phyloP scores from a whole-genome alignment of 2,329 filamentous ascomycete genomes.

The Capronia americana region DNA sequence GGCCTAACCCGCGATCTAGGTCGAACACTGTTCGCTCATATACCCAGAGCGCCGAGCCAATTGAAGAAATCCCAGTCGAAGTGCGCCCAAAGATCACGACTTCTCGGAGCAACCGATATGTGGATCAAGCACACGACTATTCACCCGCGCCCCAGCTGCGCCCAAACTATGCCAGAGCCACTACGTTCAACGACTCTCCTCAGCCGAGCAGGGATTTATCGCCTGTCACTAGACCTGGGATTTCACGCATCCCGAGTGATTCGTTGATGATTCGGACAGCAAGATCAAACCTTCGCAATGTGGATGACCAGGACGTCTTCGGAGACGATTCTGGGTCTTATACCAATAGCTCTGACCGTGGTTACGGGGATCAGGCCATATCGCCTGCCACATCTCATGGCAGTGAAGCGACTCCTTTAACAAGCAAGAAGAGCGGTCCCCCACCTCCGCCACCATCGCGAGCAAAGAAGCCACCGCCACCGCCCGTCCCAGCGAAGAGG shows the following conservation, averaged over 20 bases:
- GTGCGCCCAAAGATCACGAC: constrained; percentile 61
- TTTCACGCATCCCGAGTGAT: constrained; percentile 63
- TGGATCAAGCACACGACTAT: constrained; percentile 42
- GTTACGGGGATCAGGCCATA: constrained; percentile 57
- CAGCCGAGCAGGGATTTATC: constrained; percentile 60
- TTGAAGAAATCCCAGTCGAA: constrained; percentile 59
- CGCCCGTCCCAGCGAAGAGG: constrained; percentile 69
- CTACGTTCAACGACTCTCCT: constrained; percentile 65
- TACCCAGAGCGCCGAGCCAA: constrained; percentile 63
- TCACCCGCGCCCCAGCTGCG: constrained; percentile 48
- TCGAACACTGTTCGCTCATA: constrained; percentile 70
- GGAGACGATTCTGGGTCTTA: constrained; percentile 60
- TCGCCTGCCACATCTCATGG: constrained; percentile 62
- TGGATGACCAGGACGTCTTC: constrained; percentile 54
- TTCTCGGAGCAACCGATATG: constrained; percentile 48
- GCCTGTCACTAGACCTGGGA: constrained; percentile 51
- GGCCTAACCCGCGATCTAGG: constrained; percentile 60
- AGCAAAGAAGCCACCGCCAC: constrained; percentile 70
- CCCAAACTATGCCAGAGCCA: constrained; percentile 57
- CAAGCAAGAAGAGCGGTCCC: constrained; percentile 58
- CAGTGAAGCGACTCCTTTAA: constrained; percentile 51
- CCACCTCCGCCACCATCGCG: constrained; percentile 68
- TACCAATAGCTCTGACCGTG: constrained; percentile 56
- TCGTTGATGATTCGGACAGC: constrained; percentile 56
- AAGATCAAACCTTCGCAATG: constrained; percentile 55